Evolutionary conservation across 2,329 filamentous ascomycete species (phyloP), one percentile per base, ranked within the genome.

Genomic region (Clarireedia sp.): DNA sequence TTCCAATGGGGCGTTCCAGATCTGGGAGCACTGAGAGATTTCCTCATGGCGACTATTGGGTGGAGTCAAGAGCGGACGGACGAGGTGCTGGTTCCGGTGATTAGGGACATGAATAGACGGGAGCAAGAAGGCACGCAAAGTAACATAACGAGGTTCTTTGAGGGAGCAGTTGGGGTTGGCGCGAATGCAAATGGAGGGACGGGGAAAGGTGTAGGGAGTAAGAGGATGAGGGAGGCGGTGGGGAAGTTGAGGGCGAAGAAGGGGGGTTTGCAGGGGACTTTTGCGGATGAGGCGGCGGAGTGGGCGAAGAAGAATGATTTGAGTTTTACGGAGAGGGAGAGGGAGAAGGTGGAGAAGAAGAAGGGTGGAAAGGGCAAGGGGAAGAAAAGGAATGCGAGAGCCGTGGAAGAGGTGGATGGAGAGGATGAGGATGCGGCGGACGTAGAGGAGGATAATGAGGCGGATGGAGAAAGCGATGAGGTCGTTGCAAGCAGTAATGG

Each of bases 1-100:
- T 99, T 99, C 67, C 88, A 94, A 69, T 99, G 95, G 94, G 94
- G 94, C 29, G 88, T 96, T 0, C 94, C 94, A 0, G 92, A 99
- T 67, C 78, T 99, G 0, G 89, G 94, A 58, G 89, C 89, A 0
- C 74, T 99, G 59, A 76, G 95, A 6, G 77, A 79, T 24, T 99
- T 94, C 66, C 75, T 99, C 38, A 96, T 95, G 87, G 76, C 81
- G 1, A 96, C 92, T 2, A 89, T 99, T 63, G 94, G 94, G 0
- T 99, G 94, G 94, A 84, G 78, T 54, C 85, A 87, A 69, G 92
- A 97, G 70, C 79, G 90, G 7, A 97, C 92, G 0, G 94, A 99
- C 66, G 94, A 99, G 70, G 88, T 99, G 2, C 80, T 99, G 1
- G 89, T 99, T 1, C 94, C 94, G 0, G 95, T 99, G 1, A 94